phyloP scores from a whole-genome alignment of 768 basidiomycete genomes.

The Russula emetica region DNA sequence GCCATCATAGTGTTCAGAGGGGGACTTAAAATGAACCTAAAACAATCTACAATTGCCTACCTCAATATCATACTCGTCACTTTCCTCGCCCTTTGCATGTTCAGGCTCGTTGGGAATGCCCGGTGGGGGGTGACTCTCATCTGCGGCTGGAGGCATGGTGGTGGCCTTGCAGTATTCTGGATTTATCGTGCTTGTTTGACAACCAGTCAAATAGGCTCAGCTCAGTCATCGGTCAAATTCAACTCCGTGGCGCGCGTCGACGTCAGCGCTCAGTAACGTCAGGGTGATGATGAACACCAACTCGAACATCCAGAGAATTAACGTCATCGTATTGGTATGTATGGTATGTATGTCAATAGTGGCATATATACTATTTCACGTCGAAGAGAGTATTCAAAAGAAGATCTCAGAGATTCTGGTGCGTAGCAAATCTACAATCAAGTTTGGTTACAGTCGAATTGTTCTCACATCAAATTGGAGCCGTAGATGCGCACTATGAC shows the following conservation, averaged over 20 bases:
- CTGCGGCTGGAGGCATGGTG: slow-evolving; percentile 9
- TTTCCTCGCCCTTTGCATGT: slow-evolving; percentile 17
- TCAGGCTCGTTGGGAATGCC: not conserved
- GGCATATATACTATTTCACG: slow-evolving; percentile 9
- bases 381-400: slow-evolving; percentile 7
- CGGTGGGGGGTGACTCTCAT: slow-evolving; percentile 4
- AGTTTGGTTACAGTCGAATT: not conserved
- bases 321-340: slow-evolving; percentile 4
- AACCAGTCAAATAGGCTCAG: slow-evolving; percentile 13
- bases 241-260: slow-evolving; percentile 10
- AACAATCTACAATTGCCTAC: not conserved
- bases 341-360: slow-evolving; percentile 3
- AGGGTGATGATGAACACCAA: not conserved
- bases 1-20: not conserved
- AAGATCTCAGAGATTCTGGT: slow-evolving; percentile 15
- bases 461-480: slow-evolving; percentile 25
- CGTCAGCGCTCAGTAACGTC: not conserved
- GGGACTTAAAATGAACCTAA: not conserved
- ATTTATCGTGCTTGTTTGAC: slow-evolving; percentile 5
- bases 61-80: slow-evolving; percentile 21
- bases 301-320: slow-evolving; percentile 1
- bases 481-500: slow-evolving; percentile 26
- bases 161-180: not conserved
- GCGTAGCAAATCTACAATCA: not conserved
- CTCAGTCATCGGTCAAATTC: slow-evolving; percentile 6